Conservation (phyloP, 306 rosid species). For the Phaseolus lunatus region DNA sequence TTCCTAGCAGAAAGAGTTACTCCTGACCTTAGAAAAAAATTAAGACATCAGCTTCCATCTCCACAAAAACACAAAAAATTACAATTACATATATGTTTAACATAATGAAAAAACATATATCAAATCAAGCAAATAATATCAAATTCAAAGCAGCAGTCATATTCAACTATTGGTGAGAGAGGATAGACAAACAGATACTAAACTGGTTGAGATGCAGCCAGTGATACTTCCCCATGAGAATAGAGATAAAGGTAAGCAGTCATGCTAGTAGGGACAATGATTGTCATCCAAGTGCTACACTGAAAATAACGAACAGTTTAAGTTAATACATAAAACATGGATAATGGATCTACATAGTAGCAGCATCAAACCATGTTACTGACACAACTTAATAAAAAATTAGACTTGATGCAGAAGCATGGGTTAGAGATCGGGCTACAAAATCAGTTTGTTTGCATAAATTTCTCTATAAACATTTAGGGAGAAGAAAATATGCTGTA, state of each 20-base stretch:
- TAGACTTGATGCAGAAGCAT: conserved; percentile 35
- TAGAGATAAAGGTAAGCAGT: conserved; percentile 97
- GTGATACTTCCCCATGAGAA: conserved; percentile 94
- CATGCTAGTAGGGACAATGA: conserved; percentile 96
- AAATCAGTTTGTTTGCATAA: too few species aligned
- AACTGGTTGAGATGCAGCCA: conserved; percentile 98
- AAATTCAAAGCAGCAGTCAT: conserved; percentile 26
- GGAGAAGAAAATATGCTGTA: too few species aligned
- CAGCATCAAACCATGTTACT: conserved; percentile 32
- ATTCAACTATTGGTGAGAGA: conserved; percentile 24
- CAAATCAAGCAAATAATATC: conserved; percentile 22
- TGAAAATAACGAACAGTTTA: conserved; percentile 57
- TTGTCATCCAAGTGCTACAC: conserved; percentile 99
- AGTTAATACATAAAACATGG: conserved; percentile 34
- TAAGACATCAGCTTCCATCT: conserved; percentile 35
- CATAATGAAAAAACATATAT: conserved; percentile 24
- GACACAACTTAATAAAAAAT: conserved; percentile 12
- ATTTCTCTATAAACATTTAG: too few species aligned
- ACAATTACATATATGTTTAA: background rate
- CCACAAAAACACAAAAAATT: background rate
- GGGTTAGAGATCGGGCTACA: background rate
- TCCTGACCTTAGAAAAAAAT: conserved; percentile 18
- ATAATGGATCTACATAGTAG: conserved; percentile 14
- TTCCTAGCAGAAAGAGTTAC: conserved; percentile 29
- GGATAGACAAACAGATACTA: conserved; percentile 49